Conservation (phyloP, 2,329 filamentous ascomycete species). For the Truncatella angustata region DNA sequence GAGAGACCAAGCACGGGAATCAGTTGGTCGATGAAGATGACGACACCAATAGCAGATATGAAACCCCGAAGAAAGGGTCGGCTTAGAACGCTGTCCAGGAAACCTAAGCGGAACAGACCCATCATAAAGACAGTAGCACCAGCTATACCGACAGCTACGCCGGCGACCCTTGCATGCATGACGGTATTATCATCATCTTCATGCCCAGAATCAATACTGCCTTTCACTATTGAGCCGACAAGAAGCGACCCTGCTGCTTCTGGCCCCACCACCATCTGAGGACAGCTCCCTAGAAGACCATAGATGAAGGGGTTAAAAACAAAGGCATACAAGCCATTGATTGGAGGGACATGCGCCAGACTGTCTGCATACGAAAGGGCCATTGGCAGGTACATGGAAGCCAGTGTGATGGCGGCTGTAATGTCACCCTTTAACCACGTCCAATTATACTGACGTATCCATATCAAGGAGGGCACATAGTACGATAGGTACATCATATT, state of each 20-base stretch:
- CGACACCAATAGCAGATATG: constrained; percentile 94
- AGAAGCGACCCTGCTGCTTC: constrained; percentile 92
- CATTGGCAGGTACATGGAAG: constrained; percentile 99
- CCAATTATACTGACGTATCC: constrained; percentile 84
- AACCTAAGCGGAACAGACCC: constrained; percentile 81
- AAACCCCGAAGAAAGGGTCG: constrained; percentile 91
- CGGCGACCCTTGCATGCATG: constrained; percentile 78
- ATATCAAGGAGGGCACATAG: constrained; percentile 88
- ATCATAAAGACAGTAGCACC: constrained; percentile 87
- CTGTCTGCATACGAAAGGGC: constrained; percentile 90
- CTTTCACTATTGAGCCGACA: constrained; percentile 80
- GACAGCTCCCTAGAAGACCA: constrained; percentile 84
- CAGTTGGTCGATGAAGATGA: constrained; percentile 92
- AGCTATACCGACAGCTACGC: constrained; percentile 83
- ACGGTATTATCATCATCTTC: constrained; percentile 62
- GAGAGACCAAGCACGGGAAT: constrained; percentile 85
- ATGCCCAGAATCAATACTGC: constrained; percentile 68
- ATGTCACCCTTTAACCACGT: constrained; percentile 83
- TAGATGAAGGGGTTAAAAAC: constrained; percentile 92
- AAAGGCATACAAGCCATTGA: constrained; percentile 92
- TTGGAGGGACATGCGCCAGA: constrained; percentile 86
- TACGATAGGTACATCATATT: constrained; percentile 86
- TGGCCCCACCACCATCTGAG: constrained; percentile 90
- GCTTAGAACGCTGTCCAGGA: constrained; percentile 91
- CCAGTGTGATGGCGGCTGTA: constrained; percentile 86